Evolutionary conservation across 331 rosid species (phyloP).

Genomic region (Pyracantha coccinea): DNA sequence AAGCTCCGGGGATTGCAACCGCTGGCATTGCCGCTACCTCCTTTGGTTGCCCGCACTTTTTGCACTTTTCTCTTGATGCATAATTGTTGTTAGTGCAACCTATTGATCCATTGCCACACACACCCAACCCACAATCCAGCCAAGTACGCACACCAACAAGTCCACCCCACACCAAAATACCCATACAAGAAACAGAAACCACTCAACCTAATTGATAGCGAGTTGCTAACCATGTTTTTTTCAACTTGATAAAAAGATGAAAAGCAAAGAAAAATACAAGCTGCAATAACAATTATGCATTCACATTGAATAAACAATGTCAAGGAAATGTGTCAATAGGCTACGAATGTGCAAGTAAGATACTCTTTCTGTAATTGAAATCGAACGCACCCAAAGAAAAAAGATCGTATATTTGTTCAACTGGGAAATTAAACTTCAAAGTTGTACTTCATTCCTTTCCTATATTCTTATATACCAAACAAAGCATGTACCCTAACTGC

Average conservation of each 20-base stretch:
- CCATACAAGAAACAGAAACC: slow-evolving; percentile 80
- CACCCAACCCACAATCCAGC: slow-evolving; percentile 75
- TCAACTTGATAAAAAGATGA: slow-evolving; percentile 20
- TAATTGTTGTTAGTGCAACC: slow-evolving; percentile 99
- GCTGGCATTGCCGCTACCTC: slow-evolving; percentile 96
- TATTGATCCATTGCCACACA: slow-evolving; percentile 81
- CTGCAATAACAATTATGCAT: neutral
- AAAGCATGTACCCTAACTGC: neutral
- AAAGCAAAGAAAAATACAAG: slow-evolving; percentile 10
- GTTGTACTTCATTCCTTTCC: neutral
- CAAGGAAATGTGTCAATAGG: neutral
- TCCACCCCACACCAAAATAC: slow-evolving; percentile 73
- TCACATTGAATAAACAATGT: neutral
- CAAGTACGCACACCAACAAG: slow-evolving; percentile 75
- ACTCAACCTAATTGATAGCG: slow-evolving; percentile 70
- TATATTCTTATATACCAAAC: neutral
- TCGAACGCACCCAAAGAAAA: neutral
- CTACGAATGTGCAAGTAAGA: neutral
- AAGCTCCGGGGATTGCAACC: slow-evolving; percentile 68
- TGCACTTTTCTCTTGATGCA: slow-evolving; percentile 99
- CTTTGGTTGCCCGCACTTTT: slow-evolving; percentile 94
- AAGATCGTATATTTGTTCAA: neutral
- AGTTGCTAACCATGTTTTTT: slow-evolving; percentile 23
- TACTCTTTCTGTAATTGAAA: neutral
- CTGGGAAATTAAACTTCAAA: neutral